A percentile compares a stretch with the other conserved stretches of the same genome.
These are phyloP conservation scores for Colletotrichum sidae DNA, from an alignment of 2,329 filamentous ascomycete genomes.

Conservation along the genomic window DNA sequence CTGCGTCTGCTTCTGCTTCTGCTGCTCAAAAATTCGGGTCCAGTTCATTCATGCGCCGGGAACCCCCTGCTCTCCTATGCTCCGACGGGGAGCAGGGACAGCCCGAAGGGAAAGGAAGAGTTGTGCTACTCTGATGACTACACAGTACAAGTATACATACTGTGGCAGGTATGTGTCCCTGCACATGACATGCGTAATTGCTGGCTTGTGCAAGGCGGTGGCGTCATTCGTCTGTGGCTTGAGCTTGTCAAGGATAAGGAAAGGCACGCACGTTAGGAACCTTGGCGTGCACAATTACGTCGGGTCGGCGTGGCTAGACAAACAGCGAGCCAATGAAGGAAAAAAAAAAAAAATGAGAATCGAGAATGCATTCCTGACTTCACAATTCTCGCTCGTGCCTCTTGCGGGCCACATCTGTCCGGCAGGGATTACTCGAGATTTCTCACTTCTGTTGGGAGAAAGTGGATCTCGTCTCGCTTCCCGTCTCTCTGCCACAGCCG, in stretches of 20 bases:
- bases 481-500: neutral
- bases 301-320: slow-evolving; percentile 6
- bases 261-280: neutral
- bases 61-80: neutral
- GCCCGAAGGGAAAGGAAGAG: neutral
- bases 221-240: slow-evolving; percentile 34
- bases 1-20: no score
- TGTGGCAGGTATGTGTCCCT: neutral
- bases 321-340: neutral
- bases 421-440: slow-evolving; percentile 33
- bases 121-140: neutral
- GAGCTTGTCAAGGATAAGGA: neutral
- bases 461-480: slow-evolving; percentile 18
- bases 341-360: slow-evolving; percentile 11
- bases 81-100: slow-evolving; percentile 9
- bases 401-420: slow-evolving; percentile 30
- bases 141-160: no score
- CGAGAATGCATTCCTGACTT: no score
- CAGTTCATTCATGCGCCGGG: no score
- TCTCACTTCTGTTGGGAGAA: slow-evolving; percentile 33
- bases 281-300: slow-evolving; percentile 32
- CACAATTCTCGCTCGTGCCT: no score
- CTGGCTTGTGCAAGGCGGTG: slow-evolving; percentile 30
- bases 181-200: slow-evolving; percentile 26
- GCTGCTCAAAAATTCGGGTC: no score